A percentile compares a stretch with the other conserved stretches of the same genome.
Conservation (phyloP, 176 grass and related monocot genomes). For the Tillandsia fasciculata region DNA sequence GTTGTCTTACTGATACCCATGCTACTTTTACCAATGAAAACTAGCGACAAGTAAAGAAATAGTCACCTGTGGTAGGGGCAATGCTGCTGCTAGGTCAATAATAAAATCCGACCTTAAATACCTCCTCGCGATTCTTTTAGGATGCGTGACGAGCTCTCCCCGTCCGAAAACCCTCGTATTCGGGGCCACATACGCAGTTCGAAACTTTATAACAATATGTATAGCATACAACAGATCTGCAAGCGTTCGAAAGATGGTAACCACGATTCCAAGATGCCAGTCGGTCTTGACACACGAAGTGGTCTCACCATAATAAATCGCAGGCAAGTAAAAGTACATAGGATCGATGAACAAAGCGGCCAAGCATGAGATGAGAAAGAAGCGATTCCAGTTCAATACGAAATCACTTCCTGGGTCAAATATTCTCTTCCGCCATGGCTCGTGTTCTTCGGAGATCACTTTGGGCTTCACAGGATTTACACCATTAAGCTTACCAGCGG, state of each 20-base stretch:
- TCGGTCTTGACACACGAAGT: conserved; percentile 51
- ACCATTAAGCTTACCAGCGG: conserved; percentile 22
- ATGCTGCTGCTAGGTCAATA: conserved; percentile 61
- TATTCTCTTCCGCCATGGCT: conserved; percentile 39
- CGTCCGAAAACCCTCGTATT: conserved; percentile 75
- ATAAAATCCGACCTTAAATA: conserved; percentile 78
- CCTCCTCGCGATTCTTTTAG: conserved; percentile 65
- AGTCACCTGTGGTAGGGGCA: conserved; percentile 93
- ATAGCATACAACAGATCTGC: conserved; percentile 64
- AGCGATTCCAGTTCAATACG: conserved; percentile 67
- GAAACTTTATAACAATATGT: conserved; percentile 85
- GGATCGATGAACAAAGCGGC: conserved; percentile 84
- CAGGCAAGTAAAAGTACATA: conserved; percentile 85
- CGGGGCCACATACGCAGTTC: conserved; percentile 68
- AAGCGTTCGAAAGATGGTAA: conserved; percentile 62
- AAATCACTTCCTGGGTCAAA: conserved; percentile 72
- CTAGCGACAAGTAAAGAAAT: conserved; percentile 1
- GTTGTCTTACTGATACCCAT: too few species aligned
- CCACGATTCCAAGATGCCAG: conserved; percentile 31
- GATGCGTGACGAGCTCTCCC: conserved; percentile 72
- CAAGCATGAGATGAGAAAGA: conserved; percentile 69
- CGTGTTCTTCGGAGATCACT: conserved; percentile 37
- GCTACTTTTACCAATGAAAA: too few species aligned
- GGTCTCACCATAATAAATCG: conserved; percentile 15
- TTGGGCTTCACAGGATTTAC: conserved; percentile 40